phyloP scores from a whole-genome alignment of 345 rosid genomes.

The Rubroshorea leprosula region DNA sequence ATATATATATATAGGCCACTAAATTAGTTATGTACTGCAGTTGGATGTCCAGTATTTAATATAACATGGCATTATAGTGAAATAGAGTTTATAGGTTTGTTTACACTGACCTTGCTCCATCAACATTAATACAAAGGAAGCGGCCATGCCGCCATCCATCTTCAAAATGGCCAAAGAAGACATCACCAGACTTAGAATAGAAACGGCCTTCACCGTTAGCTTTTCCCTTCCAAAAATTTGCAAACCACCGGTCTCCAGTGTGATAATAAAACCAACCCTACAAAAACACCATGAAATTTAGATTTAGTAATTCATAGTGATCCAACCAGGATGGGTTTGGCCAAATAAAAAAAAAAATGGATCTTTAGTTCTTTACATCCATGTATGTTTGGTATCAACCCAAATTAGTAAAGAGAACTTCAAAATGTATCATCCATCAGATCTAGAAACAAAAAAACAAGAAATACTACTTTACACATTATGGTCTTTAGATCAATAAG shows the following conservation, averaged over 20 bases:
- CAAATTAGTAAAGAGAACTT: no score
- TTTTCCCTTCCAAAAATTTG: slow-evolving; percentile 98
- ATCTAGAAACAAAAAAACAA: no score
- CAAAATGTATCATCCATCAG: not conserved
- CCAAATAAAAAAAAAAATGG: no score
- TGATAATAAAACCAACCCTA: slow-evolving; percentile 98
- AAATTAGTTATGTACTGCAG: not conserved
- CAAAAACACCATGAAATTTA: no score
- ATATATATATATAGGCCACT: not conserved
- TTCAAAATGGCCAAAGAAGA: slow-evolving; percentile 77
- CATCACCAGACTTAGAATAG: slow-evolving; percentile 77
- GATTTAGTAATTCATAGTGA: no score
- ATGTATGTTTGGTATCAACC: no score
- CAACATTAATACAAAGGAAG: slow-evolving; percentile 64
- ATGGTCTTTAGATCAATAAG: no score
- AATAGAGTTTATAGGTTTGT: not conserved
- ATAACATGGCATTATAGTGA: not conserved
- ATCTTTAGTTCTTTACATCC: no score
- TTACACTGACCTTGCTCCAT: slow-evolving; percentile 68
- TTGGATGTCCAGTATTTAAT: slow-evolving; percentile 1
- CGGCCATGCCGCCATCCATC: slow-evolving; percentile 91
- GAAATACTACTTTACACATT: no score
- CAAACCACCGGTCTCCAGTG: slow-evolving; percentile 87
- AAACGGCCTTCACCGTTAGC: slow-evolving; percentile 92
- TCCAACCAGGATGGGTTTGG: no score